Conservation (phyloP, 2,329 filamentous ascomycete genomes). For the Lasiodiplodia sp. region DNA sequence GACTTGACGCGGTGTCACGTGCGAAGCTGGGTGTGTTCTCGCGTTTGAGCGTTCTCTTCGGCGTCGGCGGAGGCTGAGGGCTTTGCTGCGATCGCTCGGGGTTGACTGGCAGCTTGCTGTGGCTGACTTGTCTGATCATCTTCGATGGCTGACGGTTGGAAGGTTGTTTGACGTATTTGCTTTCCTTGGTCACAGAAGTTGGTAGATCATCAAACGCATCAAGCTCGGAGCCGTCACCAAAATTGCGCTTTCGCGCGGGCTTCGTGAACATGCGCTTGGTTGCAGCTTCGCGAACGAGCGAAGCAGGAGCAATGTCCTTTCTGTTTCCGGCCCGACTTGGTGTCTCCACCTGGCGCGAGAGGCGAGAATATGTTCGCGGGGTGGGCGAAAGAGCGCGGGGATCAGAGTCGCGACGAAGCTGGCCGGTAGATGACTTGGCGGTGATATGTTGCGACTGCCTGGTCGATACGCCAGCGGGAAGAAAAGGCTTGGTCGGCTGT, state of each 20-base stretch:
- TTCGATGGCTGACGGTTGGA: constrained; percentile 72
- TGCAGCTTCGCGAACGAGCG: constrained; percentile 59
- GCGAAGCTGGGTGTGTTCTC: constrained; percentile 68
- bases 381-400: constrained; percentile 59
- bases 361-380: constrained; percentile 54
- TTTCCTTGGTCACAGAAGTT: constrained; percentile 83
- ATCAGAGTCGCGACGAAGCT: constrained; percentile 86
- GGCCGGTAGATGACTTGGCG: constrained; percentile 72
- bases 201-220: constrained; percentile 95
- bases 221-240: constrained; percentile 91
- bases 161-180: constrained; percentile 82
- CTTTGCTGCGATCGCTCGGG: constrained; percentile 54
- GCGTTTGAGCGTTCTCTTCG: constrained; percentile 61
- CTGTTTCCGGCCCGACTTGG: constrained; percentile 54
- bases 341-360: constrained; percentile 59
- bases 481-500: constrained; percentile 69
- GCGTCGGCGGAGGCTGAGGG: constrained; percentile 57
- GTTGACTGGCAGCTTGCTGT: constrained; percentile 45
- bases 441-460: constrained; percentile 80
- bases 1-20: constrained; percentile 70
- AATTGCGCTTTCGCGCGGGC: constrained; percentile 74
- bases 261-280: constrained; percentile 76
- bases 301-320: constrained; percentile 57
- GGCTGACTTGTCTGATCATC: constrained; percentile 61
- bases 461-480: constrained; percentile 77